phyloP scores from a whole-genome alignment of 1,284 basidiomycete species.

The Apiotrichum laibachii region DNA sequence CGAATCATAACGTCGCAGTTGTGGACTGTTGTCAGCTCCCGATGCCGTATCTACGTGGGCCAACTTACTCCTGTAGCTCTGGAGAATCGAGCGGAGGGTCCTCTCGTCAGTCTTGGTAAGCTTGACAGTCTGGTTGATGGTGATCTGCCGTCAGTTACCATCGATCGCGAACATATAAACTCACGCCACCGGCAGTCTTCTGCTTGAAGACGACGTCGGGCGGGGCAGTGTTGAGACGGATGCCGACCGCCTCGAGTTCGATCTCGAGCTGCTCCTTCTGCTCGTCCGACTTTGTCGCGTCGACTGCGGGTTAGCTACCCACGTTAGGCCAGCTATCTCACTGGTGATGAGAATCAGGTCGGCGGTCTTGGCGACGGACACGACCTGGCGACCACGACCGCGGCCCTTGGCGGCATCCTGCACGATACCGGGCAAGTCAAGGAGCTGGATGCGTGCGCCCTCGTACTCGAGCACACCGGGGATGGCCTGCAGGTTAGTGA shows the following conservation, averaged over 20 bases:
- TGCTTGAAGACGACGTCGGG: constrained; percentile 73
- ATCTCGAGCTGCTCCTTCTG: constrained; percentile 83
- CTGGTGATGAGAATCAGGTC: constrained; percentile 93
- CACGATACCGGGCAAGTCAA: constrained; percentile 96
- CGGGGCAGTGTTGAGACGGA: constrained; percentile 81
- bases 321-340: too few species aligned
- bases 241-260: constrained; percentile 94
- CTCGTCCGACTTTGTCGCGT: constrained; percentile 93
- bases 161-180: constrained; percentile 35
- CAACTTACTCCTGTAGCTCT: constrained; percentile 63
- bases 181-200: constrained; percentile 85
- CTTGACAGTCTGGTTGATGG: constrained; percentile 81
- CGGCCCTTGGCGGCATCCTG: constrained; percentile 91
- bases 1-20: constrained; percentile 96
- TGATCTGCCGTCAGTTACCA: constrained; percentile 13
- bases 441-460: constrained; percentile 85
- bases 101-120: constrained; percentile 93
- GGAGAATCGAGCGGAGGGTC: constrained; percentile 86
- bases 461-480: constrained; percentile 92
- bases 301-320: constrained; percentile 62
- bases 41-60: not conserved
- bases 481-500: constrained; percentile 64
- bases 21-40: constrained; percentile 59
- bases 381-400: constrained; percentile 92
- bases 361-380: constrained; percentile 88